Conservation (phyloP, 805 yeast species). For the Wickerhamomyces canadensis region DNA sequence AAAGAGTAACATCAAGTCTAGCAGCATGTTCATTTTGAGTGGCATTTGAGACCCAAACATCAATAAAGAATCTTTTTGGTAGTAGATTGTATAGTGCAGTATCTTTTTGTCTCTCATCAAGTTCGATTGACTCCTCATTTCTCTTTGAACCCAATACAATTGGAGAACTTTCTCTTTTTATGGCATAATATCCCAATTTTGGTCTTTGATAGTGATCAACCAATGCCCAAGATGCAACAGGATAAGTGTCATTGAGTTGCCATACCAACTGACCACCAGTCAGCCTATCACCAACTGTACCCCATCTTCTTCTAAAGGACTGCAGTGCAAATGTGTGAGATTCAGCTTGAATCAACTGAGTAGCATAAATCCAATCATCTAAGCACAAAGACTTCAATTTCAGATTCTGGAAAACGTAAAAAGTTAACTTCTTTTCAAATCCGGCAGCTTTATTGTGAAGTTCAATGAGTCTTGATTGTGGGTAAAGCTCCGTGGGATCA, state of each 20-base stretch:
- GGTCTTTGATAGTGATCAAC: slow-evolving; percentile 37
- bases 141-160: slow-evolving; percentile 18
- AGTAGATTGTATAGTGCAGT: slow-evolving; percentile 5
- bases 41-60: slow-evolving; percentile 11
- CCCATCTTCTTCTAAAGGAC: slow-evolving; percentile 45
- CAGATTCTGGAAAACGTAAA: slow-evolving; percentile 42
- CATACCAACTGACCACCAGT: slow-evolving; percentile 46
- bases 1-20: slow-evolving; percentile 6
- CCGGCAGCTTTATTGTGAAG: slow-evolving; percentile 46
- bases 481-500: slow-evolving; percentile 33
- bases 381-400: slow-evolving; percentile 30
- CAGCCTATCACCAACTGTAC: slow-evolving; percentile 28
- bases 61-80: slow-evolving; percentile 5
- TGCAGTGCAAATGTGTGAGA: slow-evolving; percentile 41
- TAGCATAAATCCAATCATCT: slow-evolving; percentile 42
- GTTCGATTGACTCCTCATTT: slow-evolving; percentile 9
- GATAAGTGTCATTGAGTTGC: slow-evolving; percentile 53
- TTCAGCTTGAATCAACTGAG: slow-evolving; percentile 48
- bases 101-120: slow-evolving; percentile 4
- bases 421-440: slow-evolving; percentile 39
- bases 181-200: slow-evolving; percentile 42
- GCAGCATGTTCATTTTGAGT: slow-evolving; percentile 1
- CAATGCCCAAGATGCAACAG: slow-evolving; percentile 46
- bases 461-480: slow-evolving; percentile 40
- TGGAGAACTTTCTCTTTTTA: slow-evolving; percentile 34